Evolutionary conservation across 208 protist species (phyloP).

Genomic region (Borovskyia barvae): DNA sequence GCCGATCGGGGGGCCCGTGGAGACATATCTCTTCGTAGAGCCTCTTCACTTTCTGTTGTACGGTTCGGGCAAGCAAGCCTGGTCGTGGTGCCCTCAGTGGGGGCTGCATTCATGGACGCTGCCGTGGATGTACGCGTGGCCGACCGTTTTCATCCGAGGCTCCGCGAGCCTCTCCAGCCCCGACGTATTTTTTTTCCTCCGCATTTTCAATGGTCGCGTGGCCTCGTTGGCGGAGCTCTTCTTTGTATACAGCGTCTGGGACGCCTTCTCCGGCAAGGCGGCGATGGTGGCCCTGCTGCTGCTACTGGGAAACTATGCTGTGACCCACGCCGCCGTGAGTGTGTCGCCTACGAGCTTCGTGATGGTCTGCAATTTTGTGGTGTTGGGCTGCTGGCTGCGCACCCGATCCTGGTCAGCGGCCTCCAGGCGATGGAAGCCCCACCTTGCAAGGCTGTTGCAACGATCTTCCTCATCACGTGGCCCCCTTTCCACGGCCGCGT

Average conservation of each 20-base stretch:
- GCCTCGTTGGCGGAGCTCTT: conserved; percentile 47
- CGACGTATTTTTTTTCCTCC: conserved; percentile 67
- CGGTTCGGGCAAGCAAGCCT: conserved; percentile 94
- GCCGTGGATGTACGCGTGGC: conserved; percentile 73
- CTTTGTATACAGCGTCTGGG: conserved; percentile 59
- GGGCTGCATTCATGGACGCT: conserved; percentile 92
- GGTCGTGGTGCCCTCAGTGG: conserved; percentile 93
- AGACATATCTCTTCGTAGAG: conserved; percentile 96
- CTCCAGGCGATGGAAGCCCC: too few species aligned
- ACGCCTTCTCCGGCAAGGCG: conserved; percentile 33
- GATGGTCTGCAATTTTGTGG: conserved; percentile 81
- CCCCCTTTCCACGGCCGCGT: background rate
- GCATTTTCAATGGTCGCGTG: conserved; percentile 53
- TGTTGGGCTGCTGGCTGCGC: conserved; percentile 62
- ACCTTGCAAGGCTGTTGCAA: too few species aligned
- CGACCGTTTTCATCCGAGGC: conserved; percentile 27
- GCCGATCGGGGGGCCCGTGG: conserved; percentile 94
- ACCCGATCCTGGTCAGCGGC: conserved; percentile 7
- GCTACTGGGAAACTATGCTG: conserved; percentile 61
- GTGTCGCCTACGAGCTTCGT: conserved; percentile 86
- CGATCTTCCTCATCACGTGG: too few species aligned
- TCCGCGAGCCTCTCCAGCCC: conserved; percentile 31
- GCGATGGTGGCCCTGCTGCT: conserved; percentile 51
- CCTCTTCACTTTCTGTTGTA: conserved; percentile 93
- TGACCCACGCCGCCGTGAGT: conserved; percentile 67